These are phyloP conservation scores for Quercus cerris DNA, from an alignment of 306 rosid genomes.

Conservation along the genomic window DNA sequence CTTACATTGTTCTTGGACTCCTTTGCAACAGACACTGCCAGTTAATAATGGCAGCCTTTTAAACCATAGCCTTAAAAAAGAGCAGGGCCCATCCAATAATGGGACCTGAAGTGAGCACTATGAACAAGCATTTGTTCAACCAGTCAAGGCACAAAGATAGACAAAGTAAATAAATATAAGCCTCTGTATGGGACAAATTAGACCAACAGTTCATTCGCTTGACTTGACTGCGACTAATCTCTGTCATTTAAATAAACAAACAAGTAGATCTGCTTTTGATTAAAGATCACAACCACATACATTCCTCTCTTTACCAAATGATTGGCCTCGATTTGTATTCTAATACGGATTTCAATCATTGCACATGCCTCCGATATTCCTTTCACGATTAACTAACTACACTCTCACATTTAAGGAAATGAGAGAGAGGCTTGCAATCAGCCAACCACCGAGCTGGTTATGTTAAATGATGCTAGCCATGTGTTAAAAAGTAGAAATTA, in stretches of 20 bases:
- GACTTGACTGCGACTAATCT: constrained; percentile 32
- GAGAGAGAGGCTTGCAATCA: not conserved
- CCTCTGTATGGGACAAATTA: constrained; percentile 35
- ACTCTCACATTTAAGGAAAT: constrained; percentile 21
- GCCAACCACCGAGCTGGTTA: constrained; percentile 27
- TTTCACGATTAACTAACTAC: constrained; percentile 36
- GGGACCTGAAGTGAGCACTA: not conserved
- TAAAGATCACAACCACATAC: constrained; percentile 42
- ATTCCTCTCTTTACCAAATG: constrained; percentile 46
- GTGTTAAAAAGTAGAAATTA: constrained; percentile 35
- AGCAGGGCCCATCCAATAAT: not conserved
- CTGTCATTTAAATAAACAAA: constrained; percentile 14
- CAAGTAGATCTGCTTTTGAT: constrained; percentile 11
- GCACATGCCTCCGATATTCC: constrained; percentile 88
- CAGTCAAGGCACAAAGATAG: constrained; percentile 24
- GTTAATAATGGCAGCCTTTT: not conserved
- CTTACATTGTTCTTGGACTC: not conserved
- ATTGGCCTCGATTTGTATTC: constrained; percentile 40
- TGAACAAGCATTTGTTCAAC: not conserved
- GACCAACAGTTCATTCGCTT: constrained; percentile 34
- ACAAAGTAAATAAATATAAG: constrained; percentile 21
- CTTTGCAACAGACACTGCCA: not conserved
- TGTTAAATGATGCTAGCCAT: constrained; percentile 40
- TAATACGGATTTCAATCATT: constrained; percentile 55
- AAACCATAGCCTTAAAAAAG: not conserved